Evolutionary conservation across 2,329 filamentous ascomycete genomes (phyloP).

Genomic region (Fusarium pseudograminearum): DNA sequence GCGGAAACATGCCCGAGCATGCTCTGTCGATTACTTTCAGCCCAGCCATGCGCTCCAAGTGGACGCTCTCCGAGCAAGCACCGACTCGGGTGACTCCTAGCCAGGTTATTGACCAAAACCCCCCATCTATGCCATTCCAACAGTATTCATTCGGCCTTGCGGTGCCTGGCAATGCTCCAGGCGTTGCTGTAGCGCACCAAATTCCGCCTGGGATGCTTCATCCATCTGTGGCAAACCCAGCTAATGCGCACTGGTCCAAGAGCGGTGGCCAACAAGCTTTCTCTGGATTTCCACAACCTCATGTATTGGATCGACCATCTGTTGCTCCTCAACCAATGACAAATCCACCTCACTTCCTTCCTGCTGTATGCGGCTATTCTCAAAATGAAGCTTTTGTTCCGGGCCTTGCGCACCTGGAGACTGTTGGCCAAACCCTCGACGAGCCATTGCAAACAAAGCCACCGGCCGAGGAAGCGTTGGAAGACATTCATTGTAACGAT

Average conservation of each 20-base stretch:
- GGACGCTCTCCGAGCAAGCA: conserved; percentile 34
- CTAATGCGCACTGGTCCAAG: conserved; percentile 5
- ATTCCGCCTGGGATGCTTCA: conserved; percentile 19
- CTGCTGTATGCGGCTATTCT: background rate
- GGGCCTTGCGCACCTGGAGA: background rate
- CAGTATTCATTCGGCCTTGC: conserved; percentile 11
- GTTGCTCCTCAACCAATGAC: conserved; percentile 3
- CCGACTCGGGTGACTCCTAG: conserved; percentile 2
- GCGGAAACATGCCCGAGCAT: conserved; percentile 44
- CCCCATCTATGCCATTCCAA: conserved; percentile 8
- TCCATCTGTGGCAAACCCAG: conserved; percentile 20
- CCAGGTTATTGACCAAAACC: conserved; percentile 4
- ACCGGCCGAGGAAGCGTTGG: conserved; percentile 46
- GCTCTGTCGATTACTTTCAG: conserved; percentile 45
- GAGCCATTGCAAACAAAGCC: conserved; percentile 48
- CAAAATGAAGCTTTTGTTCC: background rate
- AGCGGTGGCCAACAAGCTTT: conserved; percentile 23
- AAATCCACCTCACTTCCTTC: conserved; percentile 4
- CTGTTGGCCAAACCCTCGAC: background rate
- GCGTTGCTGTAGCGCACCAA: background rate
- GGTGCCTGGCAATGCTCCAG: background rate
- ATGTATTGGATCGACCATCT: background rate
- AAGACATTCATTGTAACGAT: conserved; percentile 10
- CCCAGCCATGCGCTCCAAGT: conserved; percentile 51
- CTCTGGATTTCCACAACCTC: conserved; percentile 11